phyloP scores from a whole-genome alignment of 176 grass and related monocot genomes.

The Phoenix roebelenii region DNA sequence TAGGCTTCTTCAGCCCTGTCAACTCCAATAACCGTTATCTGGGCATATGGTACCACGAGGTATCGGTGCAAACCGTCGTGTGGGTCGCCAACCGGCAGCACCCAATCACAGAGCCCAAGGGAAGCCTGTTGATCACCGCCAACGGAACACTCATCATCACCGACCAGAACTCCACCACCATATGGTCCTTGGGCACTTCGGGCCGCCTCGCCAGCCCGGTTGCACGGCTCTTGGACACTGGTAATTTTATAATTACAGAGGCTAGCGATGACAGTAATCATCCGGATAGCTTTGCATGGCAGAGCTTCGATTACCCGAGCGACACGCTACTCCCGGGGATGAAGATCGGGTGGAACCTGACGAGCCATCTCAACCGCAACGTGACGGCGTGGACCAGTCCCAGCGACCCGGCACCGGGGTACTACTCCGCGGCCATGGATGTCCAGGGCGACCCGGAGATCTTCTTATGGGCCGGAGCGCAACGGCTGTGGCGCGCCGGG shows the following conservation, averaged over 20 bases:
- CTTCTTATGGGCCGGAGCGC: conserved; percentile 27
- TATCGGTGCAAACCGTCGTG: conserved; percentile 30
- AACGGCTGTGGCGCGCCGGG: conserved; percentile 30
- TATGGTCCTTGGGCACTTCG: conserved; percentile 1
- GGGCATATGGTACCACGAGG: conserved; percentile 15
- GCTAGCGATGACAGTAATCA: neutral
- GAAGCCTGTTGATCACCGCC: neutral
- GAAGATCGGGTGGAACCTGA: neutral
- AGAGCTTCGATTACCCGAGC: conserved; percentile 4
- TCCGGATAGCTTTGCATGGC: conserved; percentile 1
- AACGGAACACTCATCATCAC: conserved; percentile 2
- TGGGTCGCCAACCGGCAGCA: conserved; percentile 13
- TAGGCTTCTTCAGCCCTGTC: conserved; percentile 10
- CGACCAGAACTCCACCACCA: neutral
- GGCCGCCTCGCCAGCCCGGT: neutral
- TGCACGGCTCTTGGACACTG: conserved; percentile 6
- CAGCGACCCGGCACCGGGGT: conserved; percentile 37
- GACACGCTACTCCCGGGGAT: conserved; percentile 9
- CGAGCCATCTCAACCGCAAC: neutral
- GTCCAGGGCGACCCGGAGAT: conserved; percentile 40
- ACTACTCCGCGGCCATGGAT: conserved; percentile 36
- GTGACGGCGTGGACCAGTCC: conserved; percentile 54
- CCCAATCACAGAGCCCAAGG: neutral
- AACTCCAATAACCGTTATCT: conserved; percentile 1
- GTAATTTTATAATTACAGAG: neutral